Base-by-base conservation (phyloP, 2,329 filamentous ascomycete genomes). In the Camptophora hylomeconis region DNA sequence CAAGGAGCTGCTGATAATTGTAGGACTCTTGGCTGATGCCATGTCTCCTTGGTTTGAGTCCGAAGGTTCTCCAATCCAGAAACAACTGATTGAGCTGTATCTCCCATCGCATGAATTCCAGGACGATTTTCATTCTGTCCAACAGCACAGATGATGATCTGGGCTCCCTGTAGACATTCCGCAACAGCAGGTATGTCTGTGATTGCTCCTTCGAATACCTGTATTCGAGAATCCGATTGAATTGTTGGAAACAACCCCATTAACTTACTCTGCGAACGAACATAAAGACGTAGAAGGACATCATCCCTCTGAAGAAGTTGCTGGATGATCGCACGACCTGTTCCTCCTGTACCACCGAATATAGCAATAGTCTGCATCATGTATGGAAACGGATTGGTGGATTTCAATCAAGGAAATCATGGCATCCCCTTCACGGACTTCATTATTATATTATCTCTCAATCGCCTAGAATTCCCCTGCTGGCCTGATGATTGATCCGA, bases 261-360 rank as follows among this genome's bases (percentile, higher is more conserved):
- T 3, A 35, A 22, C 11, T 35, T 35, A n/a, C 14, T 9, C 3
- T 11, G 9, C n/a, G 33, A 35, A 7, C 33, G 33, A 4, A 32
- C 33, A 15, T 35, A 35, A 3, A 32, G 6, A 7, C 13, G 30
- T 5, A 30, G 4, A 2, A 11, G 7, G 7, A 32, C 19, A 15
- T 32, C 19, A 8, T 13, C 13, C 15, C 17, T 24, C 17, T 14
- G 13, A 5, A 35, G 24, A n/a, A 35, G 23, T 16, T 11, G 20
- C 16, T 19, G 7, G 3, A 35, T 5, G 15, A 35, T 29, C 13
- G 26, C 24, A n/a, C 33, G 28, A 2, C 33, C 33, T 12, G 33
- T 35, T 13, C 25, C 24, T 4, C 33, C 33, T 8, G 33, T 35
- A 5, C 24, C 28, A 4, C 33, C 33, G n/a, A 35, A 29, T 16